These are phyloP conservation scores for Phoma herbarum DNA, from an alignment of 2,329 filamentous ascomycete genomes.

Conservation along the genomic window DNA sequence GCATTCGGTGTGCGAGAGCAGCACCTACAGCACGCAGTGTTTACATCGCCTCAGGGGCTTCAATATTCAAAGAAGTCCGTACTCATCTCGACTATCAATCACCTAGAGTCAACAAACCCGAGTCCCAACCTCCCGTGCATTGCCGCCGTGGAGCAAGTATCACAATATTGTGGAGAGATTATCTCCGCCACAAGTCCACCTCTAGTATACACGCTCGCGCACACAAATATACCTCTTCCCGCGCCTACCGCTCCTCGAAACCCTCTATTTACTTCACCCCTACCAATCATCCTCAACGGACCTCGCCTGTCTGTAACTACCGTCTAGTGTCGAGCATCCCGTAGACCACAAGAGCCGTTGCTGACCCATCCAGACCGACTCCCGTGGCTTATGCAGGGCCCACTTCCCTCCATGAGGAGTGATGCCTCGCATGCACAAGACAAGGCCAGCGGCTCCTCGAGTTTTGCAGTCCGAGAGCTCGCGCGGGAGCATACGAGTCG, in stretches of 20 bases:
- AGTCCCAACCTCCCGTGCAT: not conserved
- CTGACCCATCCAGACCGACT: slow-evolving; percentile 1
- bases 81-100: not conserved
- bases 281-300: slow-evolving; percentile 12
- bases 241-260: slow-evolving; percentile 5
- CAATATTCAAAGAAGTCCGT: not conserved
- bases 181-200: not conserved
- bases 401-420: slow-evolving; percentile 13
- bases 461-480: slow-evolving; percentile 6
- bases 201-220: not conserved
- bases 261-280: not conserved
- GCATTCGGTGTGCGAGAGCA: not conserved
- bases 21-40: not conserved
- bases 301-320: slow-evolving; percentile 13
- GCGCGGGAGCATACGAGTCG: slow-evolving; percentile 6
- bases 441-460: slow-evolving; percentile 16
- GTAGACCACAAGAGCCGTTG: slow-evolving; percentile 8
- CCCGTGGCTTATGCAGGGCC: slow-evolving; percentile 11
- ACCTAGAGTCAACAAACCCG: not conserved
- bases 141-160: not conserved
- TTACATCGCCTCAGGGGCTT: not conserved
- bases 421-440: slow-evolving; percentile 10
- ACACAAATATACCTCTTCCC: slow-evolving; percentile 5
- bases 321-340: slow-evolving; percentile 10
- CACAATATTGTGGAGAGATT: slow-evolving; percentile 6